These are phyloP conservation scores for Haplographium delicatum DNA, from an alignment of 495 filamentous ascomycete genomes.

Conservation along the genomic window DNA sequence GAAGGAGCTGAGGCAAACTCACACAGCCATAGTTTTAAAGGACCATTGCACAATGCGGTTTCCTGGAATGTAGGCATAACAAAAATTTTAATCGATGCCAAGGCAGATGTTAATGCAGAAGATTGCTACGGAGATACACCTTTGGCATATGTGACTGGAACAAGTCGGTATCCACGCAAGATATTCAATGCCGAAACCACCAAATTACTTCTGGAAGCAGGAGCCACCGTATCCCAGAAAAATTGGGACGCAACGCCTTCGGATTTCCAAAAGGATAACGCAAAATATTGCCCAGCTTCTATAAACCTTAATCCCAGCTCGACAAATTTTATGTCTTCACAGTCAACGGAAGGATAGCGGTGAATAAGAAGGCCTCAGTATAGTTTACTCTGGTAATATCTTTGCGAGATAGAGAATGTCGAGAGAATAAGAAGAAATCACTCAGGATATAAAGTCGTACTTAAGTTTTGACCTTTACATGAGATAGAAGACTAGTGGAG, in stretches of 20 bases:
- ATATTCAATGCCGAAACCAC: background rate
- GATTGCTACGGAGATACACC: background rate
- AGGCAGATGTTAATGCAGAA: background rate
- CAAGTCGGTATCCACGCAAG: background rate
- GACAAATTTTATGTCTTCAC: too few species aligned
- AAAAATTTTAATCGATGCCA: background rate
- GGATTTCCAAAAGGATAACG: background rate
- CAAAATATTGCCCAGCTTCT: background rate
- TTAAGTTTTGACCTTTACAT: too few species aligned
- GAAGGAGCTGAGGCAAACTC: background rate
- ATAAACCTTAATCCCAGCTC: too few species aligned
- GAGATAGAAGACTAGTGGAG: too few species aligned
- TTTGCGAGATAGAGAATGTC: too few species aligned
- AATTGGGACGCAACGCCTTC: background rate
- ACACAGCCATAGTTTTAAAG: background rate
- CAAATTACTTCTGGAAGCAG: background rate
- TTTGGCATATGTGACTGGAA: background rate
- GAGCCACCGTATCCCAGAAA: background rate
- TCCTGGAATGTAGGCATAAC: background rate
- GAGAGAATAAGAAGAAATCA: too few species aligned
- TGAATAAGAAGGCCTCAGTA: too few species aligned
- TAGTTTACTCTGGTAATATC: too few species aligned
- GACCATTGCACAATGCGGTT: background rate
- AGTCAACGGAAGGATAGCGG: too few species aligned
- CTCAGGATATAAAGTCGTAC: too few species aligned